Evolutionary conservation across 2,329 filamentous ascomycete species (phyloP), one percentile per base, ranked within the genome.

Genomic region (Moelleriella libera): DNA sequence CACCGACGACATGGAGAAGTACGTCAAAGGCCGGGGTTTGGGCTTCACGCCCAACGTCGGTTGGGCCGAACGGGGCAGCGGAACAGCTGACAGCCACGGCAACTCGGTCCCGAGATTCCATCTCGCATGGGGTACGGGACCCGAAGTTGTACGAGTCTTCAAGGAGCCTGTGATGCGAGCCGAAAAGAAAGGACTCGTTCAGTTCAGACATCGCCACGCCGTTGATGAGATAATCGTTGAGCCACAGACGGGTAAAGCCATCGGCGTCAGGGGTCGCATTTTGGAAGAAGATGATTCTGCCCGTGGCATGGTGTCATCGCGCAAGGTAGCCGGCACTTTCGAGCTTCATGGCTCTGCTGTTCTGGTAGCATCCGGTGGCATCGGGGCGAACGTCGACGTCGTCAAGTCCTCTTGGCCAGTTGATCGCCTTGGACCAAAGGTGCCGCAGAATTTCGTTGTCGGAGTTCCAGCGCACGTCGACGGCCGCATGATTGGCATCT

Each of bases 401-500:
- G 74, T 82, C 46, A 77, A 74, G 55, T 67, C 69, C 40, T 67
- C 65, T 2, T 82, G 78, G 78, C 78, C 78, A 0, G 49, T 72
- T 1, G 72, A 78, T 42, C 67, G 76, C 1, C 63, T 82, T 1
- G 78, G 78, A 0, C 72, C 74, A 41, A 70, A 69, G 39, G 66
- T 78, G 0, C 78, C 78, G 0, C 59, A 73, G 50, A 66, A 65
- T 51, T 78, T 81, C 51, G 75, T 81, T 41, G 58, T 78, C 11
- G 78, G 78, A 6, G 78, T 82, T 3, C 78, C 78, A 0, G 75
- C 74, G 0, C 76, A 81, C 52, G 78, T 82, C n/a, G 78, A 82
- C 52, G 78, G 78, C 2, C 71, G 76, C 46, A 80, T 80, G 75
- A 71, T 82, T 43, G 70, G 63, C 37, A 79, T 81, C 45, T 60